Base-by-base conservation (phyloP, 108 stramenopile genomes). In the Stephanodiscus triporus region DNA sequence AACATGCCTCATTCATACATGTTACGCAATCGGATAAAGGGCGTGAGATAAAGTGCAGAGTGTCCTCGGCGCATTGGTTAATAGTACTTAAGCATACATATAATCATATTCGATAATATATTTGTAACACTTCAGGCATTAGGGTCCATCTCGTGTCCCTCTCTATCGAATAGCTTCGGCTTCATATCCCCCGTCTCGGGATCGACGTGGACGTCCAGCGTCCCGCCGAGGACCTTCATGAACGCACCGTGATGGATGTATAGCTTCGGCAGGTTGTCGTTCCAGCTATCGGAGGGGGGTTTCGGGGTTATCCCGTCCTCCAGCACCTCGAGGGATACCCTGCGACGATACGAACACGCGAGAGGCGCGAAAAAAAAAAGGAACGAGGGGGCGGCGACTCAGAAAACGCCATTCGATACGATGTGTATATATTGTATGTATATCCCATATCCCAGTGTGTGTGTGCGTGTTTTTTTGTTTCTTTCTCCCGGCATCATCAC, bases 141-240 rank as follows among this genome's bases (percentile, higher is more conserved):
- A 14, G 94, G 90, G 85, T 95, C 91, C 90, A 95, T 78, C 20
- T 68, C 69, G 66, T 90, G 78, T 0, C 94, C 94, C 45, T 90
- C 82, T 51, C 82, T 74, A 80, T 95, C 91, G 51, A 84, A 73
- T 19, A 95, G 59, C 19, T 82, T 72, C 8, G 90, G 88, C 7
- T 75, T 80, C 37, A 86, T 47, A 2, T 54, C 68, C 30, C 81
- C 81, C 8, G 72, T 69, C 42, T 85, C 82, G 2, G 70, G 60
- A 59, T 91, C 72, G 11, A 87, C 47, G 30, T 91, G 86, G 8
- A 89, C 77, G 68, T 89, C 89, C 51, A 92, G 63, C 16, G 79
- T 91, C 8, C 81, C 88, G 22, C 94, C 94, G 38, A 95, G 65
- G 0, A 92, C 94, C 72, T 95, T 95, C 82, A 95, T 70, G 69